A percentile compares a stretch with the other conserved stretches of the same genome.
Conservation (phyloP, 306 rosid genomes). For the Prinsepia uniflora region DNA sequence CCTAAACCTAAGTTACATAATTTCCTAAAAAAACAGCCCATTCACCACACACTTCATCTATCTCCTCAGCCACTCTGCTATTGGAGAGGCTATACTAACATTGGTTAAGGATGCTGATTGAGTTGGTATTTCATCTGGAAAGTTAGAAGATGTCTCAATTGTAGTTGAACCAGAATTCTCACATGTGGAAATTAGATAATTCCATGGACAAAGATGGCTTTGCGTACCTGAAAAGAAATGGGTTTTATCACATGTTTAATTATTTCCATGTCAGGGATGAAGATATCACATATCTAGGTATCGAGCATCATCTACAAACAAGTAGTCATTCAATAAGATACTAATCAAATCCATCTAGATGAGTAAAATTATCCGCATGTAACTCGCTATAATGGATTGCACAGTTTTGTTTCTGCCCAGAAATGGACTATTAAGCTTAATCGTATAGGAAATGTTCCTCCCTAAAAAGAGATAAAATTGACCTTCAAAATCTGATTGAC, state of each 20-base stretch:
- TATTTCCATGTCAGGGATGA: not conserved
- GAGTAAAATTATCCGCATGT: not conserved
- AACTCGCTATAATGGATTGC: not conserved
- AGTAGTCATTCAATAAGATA: not conserved
- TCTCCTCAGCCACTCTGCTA: conserved; percentile 32
- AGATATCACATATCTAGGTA: not conserved
- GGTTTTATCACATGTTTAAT: conserved; percentile 12
- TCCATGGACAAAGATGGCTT: conserved; percentile 33
- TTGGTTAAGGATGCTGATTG: conserved; percentile 25
- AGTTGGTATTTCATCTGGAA: conserved; percentile 33
- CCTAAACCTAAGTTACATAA: too few species aligned
- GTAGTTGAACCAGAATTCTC: conserved; percentile 42
- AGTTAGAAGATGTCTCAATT: conserved; percentile 46
- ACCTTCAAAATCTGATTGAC: not conserved
- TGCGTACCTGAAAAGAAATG: conserved; percentile 44
- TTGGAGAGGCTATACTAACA: conserved; percentile 35
- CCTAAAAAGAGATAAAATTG: conserved; percentile 6
- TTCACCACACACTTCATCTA: too few species aligned
- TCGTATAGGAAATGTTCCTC: too few species aligned
- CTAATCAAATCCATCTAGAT: conserved; percentile 3
- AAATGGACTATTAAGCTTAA: not conserved
- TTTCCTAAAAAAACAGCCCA: too few species aligned
- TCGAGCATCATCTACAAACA: not conserved
- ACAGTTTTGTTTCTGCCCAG: not conserved
- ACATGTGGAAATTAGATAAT: conserved; percentile 26